Evolutionary conservation across 331 rosid genomes (phyloP).

Genomic region (Quercus phellos): DNA sequence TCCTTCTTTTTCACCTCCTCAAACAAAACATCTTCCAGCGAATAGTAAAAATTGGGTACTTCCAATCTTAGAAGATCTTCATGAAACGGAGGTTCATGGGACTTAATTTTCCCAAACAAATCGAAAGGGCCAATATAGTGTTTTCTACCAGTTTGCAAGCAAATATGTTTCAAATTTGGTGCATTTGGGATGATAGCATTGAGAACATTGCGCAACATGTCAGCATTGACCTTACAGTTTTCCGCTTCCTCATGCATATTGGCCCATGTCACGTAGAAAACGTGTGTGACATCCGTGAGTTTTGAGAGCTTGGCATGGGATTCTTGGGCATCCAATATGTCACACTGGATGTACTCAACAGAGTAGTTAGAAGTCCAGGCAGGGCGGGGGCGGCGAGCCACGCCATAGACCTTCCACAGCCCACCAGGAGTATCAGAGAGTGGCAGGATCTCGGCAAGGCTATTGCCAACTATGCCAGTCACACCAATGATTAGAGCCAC

Average conservation of each 20-base stretch:
- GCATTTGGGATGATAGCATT: slow-evolving; percentile 51
- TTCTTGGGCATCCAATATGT: slow-evolving; percentile 47
- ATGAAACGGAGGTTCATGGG: slow-evolving; percentile 51
- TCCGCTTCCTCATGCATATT: slow-evolving; percentile 40
- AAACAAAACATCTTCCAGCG: slow-evolving; percentile 43
- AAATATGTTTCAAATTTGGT: slow-evolving; percentile 55
- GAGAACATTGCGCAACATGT: slow-evolving; percentile 52
- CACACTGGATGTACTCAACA: slow-evolving; percentile 60
- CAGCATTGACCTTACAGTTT: slow-evolving; percentile 53
- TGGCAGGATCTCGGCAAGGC: slow-evolving; percentile 69
- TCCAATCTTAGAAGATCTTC: slow-evolving; percentile 58
- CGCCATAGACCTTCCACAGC: slow-evolving; percentile 72
- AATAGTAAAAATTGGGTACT: slow-evolving; percentile 58
- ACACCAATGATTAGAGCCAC: slow-evolving; percentile 60
- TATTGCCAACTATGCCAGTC: slow-evolving; percentile 65
- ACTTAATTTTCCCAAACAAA: slow-evolving; percentile 5
- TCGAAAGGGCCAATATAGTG: slow-evolving; percentile 50
- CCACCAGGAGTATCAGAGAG: slow-evolving; percentile 63
- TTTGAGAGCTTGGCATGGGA: slow-evolving; percentile 46
- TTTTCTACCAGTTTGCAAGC: slow-evolving; percentile 58
- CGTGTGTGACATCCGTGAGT: slow-evolving; percentile 53
- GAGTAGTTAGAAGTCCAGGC: slow-evolving; percentile 55
- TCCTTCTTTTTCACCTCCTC: slow-evolving; percentile 39
- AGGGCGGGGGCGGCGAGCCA: slow-evolving; percentile 60
- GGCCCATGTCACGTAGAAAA: slow-evolving; percentile 62